Evolutionary conservation across 176 grass and related monocot genomes (phyloP), one percentile per base, ranked within the genome.

Genomic region (Puccinellia tenuiflora): DNA sequence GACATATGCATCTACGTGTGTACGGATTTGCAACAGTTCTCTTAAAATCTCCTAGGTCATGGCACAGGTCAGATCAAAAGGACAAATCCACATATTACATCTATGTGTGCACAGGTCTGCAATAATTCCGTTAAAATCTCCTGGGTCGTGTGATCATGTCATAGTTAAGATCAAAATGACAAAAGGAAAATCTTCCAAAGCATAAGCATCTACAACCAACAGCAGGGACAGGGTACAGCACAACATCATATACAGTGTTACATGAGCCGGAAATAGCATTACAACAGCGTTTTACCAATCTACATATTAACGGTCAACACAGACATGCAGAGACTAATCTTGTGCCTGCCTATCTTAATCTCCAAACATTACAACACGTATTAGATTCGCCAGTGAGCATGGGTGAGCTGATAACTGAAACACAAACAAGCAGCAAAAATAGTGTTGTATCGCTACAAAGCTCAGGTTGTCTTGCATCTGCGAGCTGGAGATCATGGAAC

Each of bases 281-380:
- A 40, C 31, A 86, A 65, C 20, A 60, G 50, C 74, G 31, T 62
- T 70, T 20, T 54, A 60, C 22, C 68, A 33, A 62, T 78, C 68
- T 39, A 83, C 73, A 83, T 31, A n/a, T 15, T 28, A 83, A 26
- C 35, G 7, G 25, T 10, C 54, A 73, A 53, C 43, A 81, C 29
- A 85, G 57, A 63, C 40, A 61, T 18, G 21, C 16, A 71, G 31
- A 48, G 37, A 66, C 56, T 14, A 77, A 69, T 63, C 42, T 79
- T 63, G 45, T 9, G 64, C 80, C n/a, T 82, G 72, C 40, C 72
- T 82, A 82, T 21, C 79, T 70, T 78, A 83, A 52, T 54, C 3
- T 52, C 65, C 40, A 18, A 53, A 56, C 47, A 56, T 81, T 68
- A 71, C 59, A 75, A 30, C 30, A 68, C 47, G 60, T 37, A 66